These are phyloP conservation scores for Candida suzukii DNA, from an alignment of 805 yeast genomes.

Conservation along the genomic window DNA sequence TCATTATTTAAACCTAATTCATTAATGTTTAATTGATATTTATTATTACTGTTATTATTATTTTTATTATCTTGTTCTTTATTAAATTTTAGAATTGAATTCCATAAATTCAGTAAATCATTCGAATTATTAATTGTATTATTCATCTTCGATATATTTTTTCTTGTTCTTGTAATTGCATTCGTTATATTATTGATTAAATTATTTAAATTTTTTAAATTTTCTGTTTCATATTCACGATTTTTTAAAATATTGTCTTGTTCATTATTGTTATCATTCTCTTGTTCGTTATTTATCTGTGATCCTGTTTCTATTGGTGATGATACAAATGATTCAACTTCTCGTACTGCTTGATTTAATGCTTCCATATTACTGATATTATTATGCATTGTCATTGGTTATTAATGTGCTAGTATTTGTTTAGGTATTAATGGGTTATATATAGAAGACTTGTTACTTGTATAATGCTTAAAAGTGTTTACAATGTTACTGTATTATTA, in stretches of 20 bases:
- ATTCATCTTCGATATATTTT: neutral
- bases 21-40: neutral
- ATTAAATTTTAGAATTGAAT: neutral
- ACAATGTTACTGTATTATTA: too few species aligned
- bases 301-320: too few species aligned
- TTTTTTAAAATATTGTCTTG: too few species aligned
- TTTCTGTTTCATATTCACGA: neutral
- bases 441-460: too few species aligned
- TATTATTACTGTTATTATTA: neutral
- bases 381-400: too few species aligned
- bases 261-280: neutral
- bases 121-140: neutral
- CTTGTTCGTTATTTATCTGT: too few species aligned
- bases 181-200: neutral
- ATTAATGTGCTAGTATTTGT: too few species aligned
- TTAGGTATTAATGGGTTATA: too few species aligned
- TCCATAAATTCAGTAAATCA: neutral
- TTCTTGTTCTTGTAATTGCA: neutral
- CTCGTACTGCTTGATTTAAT: too few species aligned
- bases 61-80: neutral
- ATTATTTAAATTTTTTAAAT: neutral
- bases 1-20: neutral
- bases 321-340: too few species aligned
- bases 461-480: too few species aligned
- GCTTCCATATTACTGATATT: too few species aligned